Percentiles rank a stretch among this genome's conserved stretches.
Evolutionary conservation across 495 filamentous ascomycete genomes (phyloP).

Genomic region (Chaetomium cochliodes): DNA sequence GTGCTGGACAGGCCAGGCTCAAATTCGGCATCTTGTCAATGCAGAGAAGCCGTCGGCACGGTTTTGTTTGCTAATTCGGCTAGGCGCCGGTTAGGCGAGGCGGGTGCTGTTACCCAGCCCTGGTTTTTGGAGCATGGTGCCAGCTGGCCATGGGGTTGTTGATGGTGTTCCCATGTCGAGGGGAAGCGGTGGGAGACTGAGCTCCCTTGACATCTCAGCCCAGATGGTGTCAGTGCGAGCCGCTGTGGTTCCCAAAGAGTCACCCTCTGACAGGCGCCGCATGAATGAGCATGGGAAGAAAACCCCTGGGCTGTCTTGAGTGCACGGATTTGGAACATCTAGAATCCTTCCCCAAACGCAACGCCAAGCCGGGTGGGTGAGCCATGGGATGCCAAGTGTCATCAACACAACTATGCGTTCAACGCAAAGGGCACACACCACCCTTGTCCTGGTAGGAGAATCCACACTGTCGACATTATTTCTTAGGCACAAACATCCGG

Average conservation of each 20-base stretch:
- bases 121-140: slow-evolving; percentile 1
- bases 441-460: neutral
- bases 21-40: slow-evolving; percentile 17
- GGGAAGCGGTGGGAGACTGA: slow-evolving; percentile 2
- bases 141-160: neutral
- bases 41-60: slow-evolving; percentile 14
- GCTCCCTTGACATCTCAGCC: neutral
- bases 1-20: slow-evolving; percentile 19
- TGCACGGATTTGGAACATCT: slow-evolving; percentile 38
- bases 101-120: neutral
- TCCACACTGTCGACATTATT: neutral
- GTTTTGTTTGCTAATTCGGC: slow-evolving; percentile 19
- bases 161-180: slow-evolving; percentile 2
- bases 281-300: slow-evolving; percentile 34
- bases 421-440: slow-evolving; percentile 1
- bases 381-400: slow-evolving; percentile 16
- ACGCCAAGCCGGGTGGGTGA: slow-evolving; percentile 19
- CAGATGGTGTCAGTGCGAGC: slow-evolving; percentile 20
- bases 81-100: neutral
- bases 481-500: neutral
- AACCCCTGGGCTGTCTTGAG: slow-evolving; percentile 29
- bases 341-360: slow-evolving; percentile 33
- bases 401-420: slow-evolving; percentile 4
- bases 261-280: slow-evolving; percentile 19
- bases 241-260: neutral